Percentiles rank a stretch among this genome's conserved stretches.
Evolutionary conservation across 495 filamentous ascomycete genomes (phyloP).

Genomic region (Articulospora tetracladia): DNA sequence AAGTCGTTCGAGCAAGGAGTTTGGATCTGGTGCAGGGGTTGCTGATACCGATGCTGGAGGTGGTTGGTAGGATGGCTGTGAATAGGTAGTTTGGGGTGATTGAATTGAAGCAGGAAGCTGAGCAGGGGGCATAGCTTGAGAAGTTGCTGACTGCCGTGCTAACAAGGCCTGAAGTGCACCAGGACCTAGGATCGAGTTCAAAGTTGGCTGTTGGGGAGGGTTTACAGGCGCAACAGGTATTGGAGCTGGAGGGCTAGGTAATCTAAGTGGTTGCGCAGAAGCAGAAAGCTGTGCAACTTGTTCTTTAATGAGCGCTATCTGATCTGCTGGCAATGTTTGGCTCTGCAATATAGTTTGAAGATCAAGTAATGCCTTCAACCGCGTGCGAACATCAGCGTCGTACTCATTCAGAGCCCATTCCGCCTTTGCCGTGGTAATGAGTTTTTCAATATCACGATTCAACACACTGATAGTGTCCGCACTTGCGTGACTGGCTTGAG

Average conservation of each 20-base stretch:
- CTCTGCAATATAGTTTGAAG: slow-evolving; percentile 76
- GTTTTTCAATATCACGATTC: slow-evolving; percentile 72
- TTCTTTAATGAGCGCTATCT: slow-evolving; percentile 74
- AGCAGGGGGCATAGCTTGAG: slow-evolving; percentile 38
- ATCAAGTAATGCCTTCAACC: slow-evolving; percentile 81
- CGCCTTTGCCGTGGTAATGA: slow-evolving; percentile 65
- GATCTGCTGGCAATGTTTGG: slow-evolving; percentile 73
- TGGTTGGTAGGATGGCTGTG: slow-evolving; percentile 29
- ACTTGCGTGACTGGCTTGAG: slow-evolving; percentile 7
- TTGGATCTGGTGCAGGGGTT: slow-evolving; percentile 26
- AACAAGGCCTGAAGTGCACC: slow-evolving; percentile 48
- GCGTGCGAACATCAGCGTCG: slow-evolving; percentile 69
- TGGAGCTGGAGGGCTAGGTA: slow-evolving; percentile 23
- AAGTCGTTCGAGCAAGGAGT: slow-evolving; percentile 44
- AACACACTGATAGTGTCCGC: slow-evolving; percentile 54
- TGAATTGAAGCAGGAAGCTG: slow-evolving; percentile 32
- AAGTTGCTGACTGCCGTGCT: slow-evolving; percentile 39
- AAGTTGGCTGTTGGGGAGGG: slow-evolving; percentile 25
- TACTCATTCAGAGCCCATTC: slow-evolving; percentile 69
- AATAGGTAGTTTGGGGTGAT: slow-evolving; percentile 33
- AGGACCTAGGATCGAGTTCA: slow-evolving; percentile 49
- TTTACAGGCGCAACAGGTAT: slow-evolving; percentile 18
- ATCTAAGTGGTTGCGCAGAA: slow-evolving; percentile 20
- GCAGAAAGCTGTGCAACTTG: slow-evolving; percentile 66
- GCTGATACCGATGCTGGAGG: slow-evolving; percentile 28